Conservation (phyloP, 768 basidiomycete species). For the Xerocomellus chrysenteron region DNA sequence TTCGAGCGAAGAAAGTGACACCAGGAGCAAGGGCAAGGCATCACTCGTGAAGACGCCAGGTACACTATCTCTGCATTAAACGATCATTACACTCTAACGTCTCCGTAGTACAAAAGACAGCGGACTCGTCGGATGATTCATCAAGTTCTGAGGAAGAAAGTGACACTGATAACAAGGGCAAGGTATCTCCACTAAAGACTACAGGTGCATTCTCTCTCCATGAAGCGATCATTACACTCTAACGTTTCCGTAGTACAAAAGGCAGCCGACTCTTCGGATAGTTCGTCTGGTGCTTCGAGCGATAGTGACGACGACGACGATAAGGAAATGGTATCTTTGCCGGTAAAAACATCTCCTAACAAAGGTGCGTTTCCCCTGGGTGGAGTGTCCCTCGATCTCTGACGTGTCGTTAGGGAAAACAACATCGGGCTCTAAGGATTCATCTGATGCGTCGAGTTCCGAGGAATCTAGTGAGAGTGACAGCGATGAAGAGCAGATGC, state of each 20-base stretch:
- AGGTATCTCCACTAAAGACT: slow-evolving; percentile 38
- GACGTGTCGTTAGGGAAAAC: neutral
- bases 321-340: neutral
- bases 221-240: neutral
- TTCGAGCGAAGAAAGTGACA: slow-evolving; percentile 5
- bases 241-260: neutral
- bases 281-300: neutral
- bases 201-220: slow-evolving; percentile 20
- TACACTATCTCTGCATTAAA: neutral
- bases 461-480: slow-evolving; percentile 11
- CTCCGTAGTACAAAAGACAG: neutral
- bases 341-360: slow-evolving; percentile 47
- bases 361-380: slow-evolving; percentile 21
- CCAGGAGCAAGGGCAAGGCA: neutral
- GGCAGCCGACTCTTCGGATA: neutral
- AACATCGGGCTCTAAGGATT: neutral
- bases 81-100: neutral
- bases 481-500: neutral
- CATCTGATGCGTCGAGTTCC: slow-evolving; percentile 11
- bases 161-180: neutral
- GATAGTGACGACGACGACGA: neutral
- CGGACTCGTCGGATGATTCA: neutral
- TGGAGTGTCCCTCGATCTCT: neutral
- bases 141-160: slow-evolving; percentile 21
- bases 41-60: slow-evolving; percentile 43